phyloP scores from a whole-genome alignment of 768 basidiomycete genomes.

The Floccularia luteovirens region DNA sequence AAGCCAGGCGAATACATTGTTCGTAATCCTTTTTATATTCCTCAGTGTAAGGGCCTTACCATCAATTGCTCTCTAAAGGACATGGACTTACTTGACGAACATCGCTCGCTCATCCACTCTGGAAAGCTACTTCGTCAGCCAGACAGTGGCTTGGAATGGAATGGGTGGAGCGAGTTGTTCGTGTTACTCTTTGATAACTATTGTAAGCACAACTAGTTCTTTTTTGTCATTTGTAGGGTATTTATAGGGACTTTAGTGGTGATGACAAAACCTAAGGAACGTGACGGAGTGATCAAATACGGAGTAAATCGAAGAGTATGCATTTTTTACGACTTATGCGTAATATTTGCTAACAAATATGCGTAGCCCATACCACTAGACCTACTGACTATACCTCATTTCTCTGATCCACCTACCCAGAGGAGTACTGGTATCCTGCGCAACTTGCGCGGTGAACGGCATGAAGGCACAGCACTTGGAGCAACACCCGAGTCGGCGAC shows the following conservation, averaged over 20 bases:
- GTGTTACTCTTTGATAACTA: constrained; percentile 96
- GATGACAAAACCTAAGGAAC: constrained; percentile 80
- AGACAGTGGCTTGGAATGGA: constrained; percentile 84
- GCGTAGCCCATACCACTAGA: constrained; percentile 87
- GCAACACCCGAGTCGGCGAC: constrained; percentile 29
- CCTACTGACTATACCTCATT: constrained; percentile 77
- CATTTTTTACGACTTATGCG: constrained; percentile 5
- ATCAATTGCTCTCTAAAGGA: constrained; percentile 33
- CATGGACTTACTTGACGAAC: constrained; percentile 83
- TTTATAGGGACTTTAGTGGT: constrained; percentile 52
- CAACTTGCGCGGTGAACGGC: constrained; percentile 39
- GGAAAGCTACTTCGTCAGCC: constrained; percentile 82
- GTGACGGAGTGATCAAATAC: constrained; percentile 68
- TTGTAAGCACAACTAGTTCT: constrained; percentile 36
- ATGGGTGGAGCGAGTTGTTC: constrained; percentile 84
- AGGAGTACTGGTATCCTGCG: constrained; percentile 69
- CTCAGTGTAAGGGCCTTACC: constrained; percentile 1
- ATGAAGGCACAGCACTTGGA: constrained; percentile 13
- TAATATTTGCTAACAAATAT: constrained; percentile 5
- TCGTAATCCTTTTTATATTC: constrained; percentile 9
- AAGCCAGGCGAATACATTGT: constrained; percentile 70
- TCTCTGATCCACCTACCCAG: constrained; percentile 73
- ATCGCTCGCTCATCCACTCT: constrained; percentile 76
- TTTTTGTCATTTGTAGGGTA: not conserved
- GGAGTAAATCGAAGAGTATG: constrained; percentile 74